phyloP scores from a whole-genome alignment of 106 monocot species.

The Vanilla planifolia region DNA sequence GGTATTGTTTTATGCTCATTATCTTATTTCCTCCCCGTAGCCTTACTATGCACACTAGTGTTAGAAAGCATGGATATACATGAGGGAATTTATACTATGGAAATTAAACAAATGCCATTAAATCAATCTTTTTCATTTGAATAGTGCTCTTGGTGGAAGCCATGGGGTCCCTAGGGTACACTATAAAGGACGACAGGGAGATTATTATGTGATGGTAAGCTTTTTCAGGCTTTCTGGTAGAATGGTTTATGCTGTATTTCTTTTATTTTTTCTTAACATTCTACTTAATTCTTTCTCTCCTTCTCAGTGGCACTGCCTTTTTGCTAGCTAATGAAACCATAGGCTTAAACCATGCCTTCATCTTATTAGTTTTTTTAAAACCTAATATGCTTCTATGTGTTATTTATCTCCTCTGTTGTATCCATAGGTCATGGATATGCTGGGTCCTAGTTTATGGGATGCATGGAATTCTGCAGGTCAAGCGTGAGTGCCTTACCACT shows the following conservation, averaged over 20 bases:
- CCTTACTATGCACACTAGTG: background rate
- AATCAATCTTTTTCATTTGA: constrained; percentile 8
- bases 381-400: background rate
- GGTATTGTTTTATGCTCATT: constrained; percentile 19
- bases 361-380: background rate
- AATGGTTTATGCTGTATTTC: background rate
- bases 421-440: constrained; percentile 73
- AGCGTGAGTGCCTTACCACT: constrained; percentile 35
- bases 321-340: too few relatives aligned
- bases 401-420: background rate
- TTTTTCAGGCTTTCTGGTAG: background rate
- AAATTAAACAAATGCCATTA: background rate
- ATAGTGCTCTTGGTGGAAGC: constrained; percentile 61
- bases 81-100: background rate
- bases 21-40: too few relatives aligned
- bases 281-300: background rate
- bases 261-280: background rate
- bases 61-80: background rate
- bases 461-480: constrained; percentile 70
- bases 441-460: constrained; percentile 81
- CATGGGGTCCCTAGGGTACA: constrained; percentile 69
- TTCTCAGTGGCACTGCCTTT: background rate
- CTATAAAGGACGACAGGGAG: constrained; percentile 67
- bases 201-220: constrained; percentile 69
- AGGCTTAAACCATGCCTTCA: too few relatives aligned